Evolutionary conservation across 768 basidiomycete species (phyloP), one percentile per base, ranked within the genome.

Genomic region (Mycena crocata): DNA sequence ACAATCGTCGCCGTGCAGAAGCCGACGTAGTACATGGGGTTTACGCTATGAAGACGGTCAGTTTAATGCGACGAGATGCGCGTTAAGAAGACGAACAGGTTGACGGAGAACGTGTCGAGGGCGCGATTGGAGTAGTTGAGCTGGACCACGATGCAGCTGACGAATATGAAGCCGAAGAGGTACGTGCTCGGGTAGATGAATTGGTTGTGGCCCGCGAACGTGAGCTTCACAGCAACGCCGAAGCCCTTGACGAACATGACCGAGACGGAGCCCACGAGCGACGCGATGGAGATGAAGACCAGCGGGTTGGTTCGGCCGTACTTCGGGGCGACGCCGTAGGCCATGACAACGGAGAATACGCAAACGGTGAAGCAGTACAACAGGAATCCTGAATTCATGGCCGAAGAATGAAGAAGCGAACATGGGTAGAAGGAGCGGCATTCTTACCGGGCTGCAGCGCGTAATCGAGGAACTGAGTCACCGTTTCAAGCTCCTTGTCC

Each of bases 211-310:
- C 97, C 96, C 15, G 88, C 86, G 63, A 98, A 81, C 0, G 96
- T 98, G 62, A 99, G 87, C 79, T 99, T 99, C 74, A 99, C 87
- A 2, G 98, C 97, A 49, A 98, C 90, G 50, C 98, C 98, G 73
- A 99, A 95, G 45, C 96, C 97, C 82, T 99, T 99, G 84, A 98
- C 93, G 48, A 95, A 93, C 98, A 99, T 99, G 79, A 99, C 90
- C 17, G 94, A 95, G 37, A 99, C 89, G 39, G 94, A 96, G 21
- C 98, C 98, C 39, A 95, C 96, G 62, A 98, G 79, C 9, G 97
- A 98, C 79, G 98, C 99, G 74, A 99, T 97, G 24, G 95, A 95
- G 67, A 99, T 87, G 80, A 98, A 99, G 26, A 98, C 92, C 70
- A 95, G 71, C 2, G 98, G 98, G 68, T 92, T 96, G 60, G 89